Evolutionary conservation across 2,329 filamentous ascomycete genomes (phyloP).

Genomic region (Calonectria crousiana): DNA sequence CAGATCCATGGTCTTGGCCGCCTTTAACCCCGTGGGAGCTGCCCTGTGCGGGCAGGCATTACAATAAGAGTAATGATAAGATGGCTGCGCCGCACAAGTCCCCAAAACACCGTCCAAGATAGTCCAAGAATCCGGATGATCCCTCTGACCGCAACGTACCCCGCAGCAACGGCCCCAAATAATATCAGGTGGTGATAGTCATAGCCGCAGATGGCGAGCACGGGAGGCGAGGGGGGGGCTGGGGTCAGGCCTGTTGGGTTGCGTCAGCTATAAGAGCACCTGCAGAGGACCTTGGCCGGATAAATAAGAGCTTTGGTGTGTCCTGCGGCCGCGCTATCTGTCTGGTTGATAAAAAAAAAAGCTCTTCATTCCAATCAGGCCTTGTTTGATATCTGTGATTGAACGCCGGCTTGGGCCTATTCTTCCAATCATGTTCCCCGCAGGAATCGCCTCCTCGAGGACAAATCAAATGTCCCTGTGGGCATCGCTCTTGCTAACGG

Average conservation of each 20-base stretch:
- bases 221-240: neutral
- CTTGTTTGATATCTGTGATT: neutral
- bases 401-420: neutral
- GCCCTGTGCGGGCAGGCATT: neutral
- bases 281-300: neutral
- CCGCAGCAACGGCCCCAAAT: neutral
- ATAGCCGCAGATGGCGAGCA: neutral
- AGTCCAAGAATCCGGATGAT: neutral
- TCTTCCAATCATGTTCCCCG: neutral
- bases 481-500: neutral
- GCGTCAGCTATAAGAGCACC: neutral
- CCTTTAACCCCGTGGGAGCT: neutral
- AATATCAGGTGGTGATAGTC: neutral
- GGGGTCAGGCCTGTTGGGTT: neutral
- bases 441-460: neutral
- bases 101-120: neutral
- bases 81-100: neutral
- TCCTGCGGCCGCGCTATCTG: neutral
- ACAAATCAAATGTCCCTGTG: neutral
- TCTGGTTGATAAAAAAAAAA: neutral
- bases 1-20: neutral
- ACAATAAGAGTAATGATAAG: conserved; percentile 5
- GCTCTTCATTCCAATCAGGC: neutral
- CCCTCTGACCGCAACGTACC: conserved; percentile 6
- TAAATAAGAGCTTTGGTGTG: neutral